Evolutionary conservation across 768 basidiomycete genomes (phyloP), one percentile per base, ranked within the genome.

Genomic region (Clavaria fumosa): DNA sequence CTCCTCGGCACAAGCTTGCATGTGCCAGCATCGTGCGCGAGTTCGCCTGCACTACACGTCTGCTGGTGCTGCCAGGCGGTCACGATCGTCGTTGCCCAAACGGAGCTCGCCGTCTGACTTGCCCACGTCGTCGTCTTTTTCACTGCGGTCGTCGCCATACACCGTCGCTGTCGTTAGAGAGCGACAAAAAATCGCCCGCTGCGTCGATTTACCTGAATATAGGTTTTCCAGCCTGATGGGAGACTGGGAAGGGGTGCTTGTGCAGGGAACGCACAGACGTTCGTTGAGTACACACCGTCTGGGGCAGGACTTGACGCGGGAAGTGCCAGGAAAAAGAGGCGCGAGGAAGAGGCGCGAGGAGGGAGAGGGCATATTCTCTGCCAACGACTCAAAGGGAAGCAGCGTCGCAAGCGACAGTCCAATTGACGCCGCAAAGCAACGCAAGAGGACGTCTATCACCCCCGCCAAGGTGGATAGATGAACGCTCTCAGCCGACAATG

Each of bases 1-100:
- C 54, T 89, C 31, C 59, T 85, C 12, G 90, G 90, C 31, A 93
- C 89, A 39, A 88, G 81, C 54, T 58, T 95, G 41, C 69, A 77
- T 44, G 81, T 95, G 11, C 88, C 84, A 6, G 82, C 46, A 84
- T 93, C 59, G 84, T 91, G 17, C 72, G 83, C 40, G 86, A 91
- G 55, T 85, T 82, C 55, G 70, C 31, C 64, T 69, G 5, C 66
- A 75, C 30, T 59, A 62, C 2, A 47, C 56, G 10, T 46, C 52
- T 14, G 45, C 54, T 32, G 59, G 54, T 33, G 58, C 57, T 4
- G 52, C 55, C 3, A 49, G 54, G 11, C 52, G 34, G 37, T 51
- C 54, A n/a, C n/a, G n/a, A n/a, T n/a, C n/a, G n/a, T n/a, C n/a
- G n/a, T n/a, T n/a, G n/a, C n/a, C n/a, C n/a, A n/a, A n/a, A n/a